phyloP scores from a whole-genome alignment of 371 early-diverging fungal species.

The Mortierella sp. region DNA sequence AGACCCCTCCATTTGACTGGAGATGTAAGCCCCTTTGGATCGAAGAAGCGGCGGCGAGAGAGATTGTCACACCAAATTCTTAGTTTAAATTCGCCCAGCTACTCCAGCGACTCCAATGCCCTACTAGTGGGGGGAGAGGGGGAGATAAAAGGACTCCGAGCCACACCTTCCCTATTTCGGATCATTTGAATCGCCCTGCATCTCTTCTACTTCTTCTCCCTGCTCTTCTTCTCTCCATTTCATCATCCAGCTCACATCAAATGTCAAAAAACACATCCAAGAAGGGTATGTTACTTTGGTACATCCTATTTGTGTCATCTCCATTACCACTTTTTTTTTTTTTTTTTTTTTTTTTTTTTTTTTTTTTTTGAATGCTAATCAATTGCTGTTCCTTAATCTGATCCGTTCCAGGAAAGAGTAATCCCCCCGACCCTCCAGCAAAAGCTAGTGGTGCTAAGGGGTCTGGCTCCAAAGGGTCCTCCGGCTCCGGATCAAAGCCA shows the following conservation, averaged over 20 bases:
- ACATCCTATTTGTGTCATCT: neutral
- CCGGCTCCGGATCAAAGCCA: conserved; percentile 15
- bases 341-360: neutral
- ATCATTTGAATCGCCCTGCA: neutral
- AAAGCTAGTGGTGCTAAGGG: conserved; percentile 10
- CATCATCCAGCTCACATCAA: neutral
- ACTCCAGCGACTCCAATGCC: too few species aligned
- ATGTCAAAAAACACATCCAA: conserved; percentile 41
- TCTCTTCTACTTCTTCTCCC: neutral
- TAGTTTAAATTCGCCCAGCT: too few species aligned
- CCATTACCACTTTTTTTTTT: neutral
- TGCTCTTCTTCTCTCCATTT: neutral
- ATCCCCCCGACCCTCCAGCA: conserved; percentile 23
- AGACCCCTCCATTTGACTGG: too few species aligned
- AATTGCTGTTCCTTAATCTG: neutral
- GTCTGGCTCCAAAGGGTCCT: conserved; percentile 10
- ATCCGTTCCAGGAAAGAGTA: too few species aligned
- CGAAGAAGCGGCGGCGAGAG: too few species aligned
- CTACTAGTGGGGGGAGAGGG: too few species aligned
- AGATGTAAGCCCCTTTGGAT: too few species aligned
- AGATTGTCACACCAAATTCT: too few species aligned
- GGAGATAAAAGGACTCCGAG: too few species aligned
- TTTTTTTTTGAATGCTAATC: neutral
- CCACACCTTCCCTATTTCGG: too few species aligned
- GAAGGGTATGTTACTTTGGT: conserved; percentile 16